These are phyloP conservation scores for Parietichytrium sp. DNA, from an alignment of 108 stramenopile genomes.

Conservation along the genomic window DNA sequence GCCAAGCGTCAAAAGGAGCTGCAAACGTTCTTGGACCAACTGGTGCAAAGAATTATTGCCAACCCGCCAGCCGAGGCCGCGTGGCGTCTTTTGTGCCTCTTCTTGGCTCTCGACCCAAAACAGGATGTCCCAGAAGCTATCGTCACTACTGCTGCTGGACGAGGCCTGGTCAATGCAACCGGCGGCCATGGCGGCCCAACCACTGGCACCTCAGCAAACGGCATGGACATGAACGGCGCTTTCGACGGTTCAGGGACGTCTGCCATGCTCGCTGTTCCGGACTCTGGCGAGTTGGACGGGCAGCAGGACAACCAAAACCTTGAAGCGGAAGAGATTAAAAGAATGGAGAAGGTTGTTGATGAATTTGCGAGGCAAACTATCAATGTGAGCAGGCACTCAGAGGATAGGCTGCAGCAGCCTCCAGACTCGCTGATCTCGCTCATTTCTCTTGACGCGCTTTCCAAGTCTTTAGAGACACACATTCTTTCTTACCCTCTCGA, in stretches of 20 bases:
- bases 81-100: conserved; percentile 35
- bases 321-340: not conserved
- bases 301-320: not conserved
- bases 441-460: not conserved
- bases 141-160: not conserved
- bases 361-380: conserved; percentile 14
- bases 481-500: not conserved
- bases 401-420: conserved; percentile 12
- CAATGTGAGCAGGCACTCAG: not conserved
- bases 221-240: not conserved
- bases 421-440: not conserved
- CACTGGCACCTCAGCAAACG: not conserved
- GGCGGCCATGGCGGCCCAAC: not conserved
- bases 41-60: conserved; percentile 1
- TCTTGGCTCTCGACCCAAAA: conserved; percentile 10
- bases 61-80: conserved; percentile 35
- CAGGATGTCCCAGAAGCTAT: conserved; percentile 22
- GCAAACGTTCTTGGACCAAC: conserved; percentile 28
- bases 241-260: not conserved
- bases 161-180: not conserved
- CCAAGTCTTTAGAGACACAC: not conserved
- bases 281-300: not conserved
- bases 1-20: not conserved
- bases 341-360: conserved; percentile 22
- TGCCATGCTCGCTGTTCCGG: not conserved